These are phyloP conservation scores for Astrothelium macrocarpum DNA, from an alignment of 495 filamentous ascomycete species.

Conservation along the genomic window DNA sequence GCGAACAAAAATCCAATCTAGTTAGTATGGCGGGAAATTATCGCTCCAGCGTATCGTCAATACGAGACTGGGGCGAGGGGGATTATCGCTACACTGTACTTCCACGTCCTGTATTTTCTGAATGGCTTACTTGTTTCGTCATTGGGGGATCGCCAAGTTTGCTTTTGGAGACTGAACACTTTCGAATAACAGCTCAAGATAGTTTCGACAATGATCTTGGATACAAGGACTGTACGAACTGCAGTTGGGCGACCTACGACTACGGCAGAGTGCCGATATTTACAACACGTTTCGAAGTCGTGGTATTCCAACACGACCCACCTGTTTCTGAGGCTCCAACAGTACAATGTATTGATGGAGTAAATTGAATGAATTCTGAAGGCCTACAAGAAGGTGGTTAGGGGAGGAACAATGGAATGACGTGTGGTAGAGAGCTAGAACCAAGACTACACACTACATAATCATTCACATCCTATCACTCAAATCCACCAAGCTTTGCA, in stretches of 20 bases:
- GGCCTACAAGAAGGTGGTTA: too few species aligned
- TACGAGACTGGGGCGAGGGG: not conserved
- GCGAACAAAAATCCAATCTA: not conserved
- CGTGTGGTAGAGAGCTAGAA: too few species aligned
- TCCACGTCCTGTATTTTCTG: not conserved
- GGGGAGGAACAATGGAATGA: too few species aligned
- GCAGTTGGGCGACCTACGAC: not conserved
- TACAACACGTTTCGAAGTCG: not conserved
- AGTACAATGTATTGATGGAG: not conserved
- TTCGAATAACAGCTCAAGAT: not conserved
- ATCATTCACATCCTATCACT: too few species aligned
- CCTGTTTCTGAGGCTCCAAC: not conserved
- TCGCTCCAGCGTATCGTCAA: not conserved
- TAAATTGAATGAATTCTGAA: not conserved
- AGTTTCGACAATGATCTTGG: not conserved
- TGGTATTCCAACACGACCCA: too few species aligned
- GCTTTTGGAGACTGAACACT: not conserved
- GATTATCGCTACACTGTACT: not conserved
- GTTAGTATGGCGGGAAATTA: not conserved
- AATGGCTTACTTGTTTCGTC: not conserved
- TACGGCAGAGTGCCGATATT: not conserved
- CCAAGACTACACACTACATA: too few species aligned
- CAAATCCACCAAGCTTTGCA: too few species aligned
- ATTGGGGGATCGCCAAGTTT: not conserved
- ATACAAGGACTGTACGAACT: not conserved